Evolutionary conservation across 306 rosid genomes (phyloP).

Genomic region (Astragalus membranaceus): DNA sequence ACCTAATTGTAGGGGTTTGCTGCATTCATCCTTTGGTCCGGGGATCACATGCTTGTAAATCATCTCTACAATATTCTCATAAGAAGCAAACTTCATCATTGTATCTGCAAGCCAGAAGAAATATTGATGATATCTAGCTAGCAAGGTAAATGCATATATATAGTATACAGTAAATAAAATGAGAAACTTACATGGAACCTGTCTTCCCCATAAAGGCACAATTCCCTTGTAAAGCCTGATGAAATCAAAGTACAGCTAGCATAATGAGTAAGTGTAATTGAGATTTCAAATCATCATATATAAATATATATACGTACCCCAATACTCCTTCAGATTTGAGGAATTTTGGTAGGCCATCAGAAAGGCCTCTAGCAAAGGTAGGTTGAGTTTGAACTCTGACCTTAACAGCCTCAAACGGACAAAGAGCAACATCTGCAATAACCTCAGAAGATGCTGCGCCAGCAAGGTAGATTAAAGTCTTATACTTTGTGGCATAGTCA

Average conservation of each 20-base stretch:
- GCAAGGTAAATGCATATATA: background rate
- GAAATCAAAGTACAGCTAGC: conserved; percentile 18
- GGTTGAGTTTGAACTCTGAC: conserved; percentile 95
- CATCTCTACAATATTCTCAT: conserved; percentile 77
- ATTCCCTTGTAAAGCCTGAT: conserved; percentile 82
- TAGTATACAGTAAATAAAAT: background rate
- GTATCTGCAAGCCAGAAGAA: conserved; percentile 45
- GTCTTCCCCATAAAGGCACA: conserved; percentile 96
- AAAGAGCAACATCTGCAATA: conserved; percentile 87
- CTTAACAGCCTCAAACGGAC: conserved; percentile 91
- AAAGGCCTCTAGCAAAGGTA: conserved; percentile 78
- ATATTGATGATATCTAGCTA: too few relatives aligned
- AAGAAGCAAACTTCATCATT: conserved; percentile 97
- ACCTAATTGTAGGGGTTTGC: conserved; percentile 66
- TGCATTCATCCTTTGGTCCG: conserved; percentile 65
- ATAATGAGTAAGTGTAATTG: background rate
- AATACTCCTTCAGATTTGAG: conserved; percentile 70
- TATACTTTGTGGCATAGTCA: conserved; percentile 78
- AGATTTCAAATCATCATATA: background rate
- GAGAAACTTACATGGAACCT: conserved; percentile 79
- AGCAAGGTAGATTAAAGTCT: conserved; percentile 92
- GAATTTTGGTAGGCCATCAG: conserved; percentile 83
- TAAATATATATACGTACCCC: conserved; percentile 46
- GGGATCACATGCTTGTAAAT: conserved; percentile 74
- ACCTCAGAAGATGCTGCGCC: conserved; percentile 93